A percentile compares a stretch with the other conserved stretches of the same genome.
Evolutionary conservation across 106 monocot genomes (phyloP).

Genomic region (Alisma plantagoaquatica): DNA sequence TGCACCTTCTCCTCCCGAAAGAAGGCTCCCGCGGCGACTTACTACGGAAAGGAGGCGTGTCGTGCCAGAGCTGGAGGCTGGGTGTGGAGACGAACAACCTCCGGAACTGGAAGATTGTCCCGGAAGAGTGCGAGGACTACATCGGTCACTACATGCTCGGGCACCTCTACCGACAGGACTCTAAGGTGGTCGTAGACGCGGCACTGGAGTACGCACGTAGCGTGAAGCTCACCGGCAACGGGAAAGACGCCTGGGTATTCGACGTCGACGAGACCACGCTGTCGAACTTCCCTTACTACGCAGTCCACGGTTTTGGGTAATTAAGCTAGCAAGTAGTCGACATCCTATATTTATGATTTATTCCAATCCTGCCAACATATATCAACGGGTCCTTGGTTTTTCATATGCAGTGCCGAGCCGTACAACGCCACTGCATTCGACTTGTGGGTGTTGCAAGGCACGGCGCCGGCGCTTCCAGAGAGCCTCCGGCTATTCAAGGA

Average conservation of each 20-base stretch:
- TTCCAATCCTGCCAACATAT: background rate
- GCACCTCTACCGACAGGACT: conserved; percentile 6
- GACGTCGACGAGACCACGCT: conserved; percentile 21
- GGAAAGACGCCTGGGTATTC: conserved; percentile 16
- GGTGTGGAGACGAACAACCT: conserved; percentile 15
- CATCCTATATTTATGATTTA: background rate
- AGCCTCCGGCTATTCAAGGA: conserved; percentile 9
- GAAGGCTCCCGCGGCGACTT: too few relatives aligned
- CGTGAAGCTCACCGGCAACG: background rate
- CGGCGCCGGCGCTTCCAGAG: conserved; percentile 2
- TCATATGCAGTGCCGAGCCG: background rate
- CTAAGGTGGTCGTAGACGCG: background rate
- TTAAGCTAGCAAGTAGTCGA: background rate
- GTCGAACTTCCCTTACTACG: conserved; percentile 18
- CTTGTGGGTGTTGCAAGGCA: conserved; percentile 7
- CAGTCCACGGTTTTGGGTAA: background rate
- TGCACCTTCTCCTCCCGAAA: too few relatives aligned
- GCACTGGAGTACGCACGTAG: conserved; percentile 3
- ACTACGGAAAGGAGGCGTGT: too few relatives aligned
- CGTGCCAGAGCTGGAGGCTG: conserved; percentile 20
- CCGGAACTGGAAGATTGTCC: conserved; percentile 11
- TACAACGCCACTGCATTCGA: conserved; percentile 7
- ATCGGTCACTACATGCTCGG: conserved; percentile 12
- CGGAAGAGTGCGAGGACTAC: conserved; percentile 6
- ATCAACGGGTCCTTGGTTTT: background rate